Conservation (phyloP, 768 basidiomycete genomes). For the Holtermannia corniformis region DNA sequence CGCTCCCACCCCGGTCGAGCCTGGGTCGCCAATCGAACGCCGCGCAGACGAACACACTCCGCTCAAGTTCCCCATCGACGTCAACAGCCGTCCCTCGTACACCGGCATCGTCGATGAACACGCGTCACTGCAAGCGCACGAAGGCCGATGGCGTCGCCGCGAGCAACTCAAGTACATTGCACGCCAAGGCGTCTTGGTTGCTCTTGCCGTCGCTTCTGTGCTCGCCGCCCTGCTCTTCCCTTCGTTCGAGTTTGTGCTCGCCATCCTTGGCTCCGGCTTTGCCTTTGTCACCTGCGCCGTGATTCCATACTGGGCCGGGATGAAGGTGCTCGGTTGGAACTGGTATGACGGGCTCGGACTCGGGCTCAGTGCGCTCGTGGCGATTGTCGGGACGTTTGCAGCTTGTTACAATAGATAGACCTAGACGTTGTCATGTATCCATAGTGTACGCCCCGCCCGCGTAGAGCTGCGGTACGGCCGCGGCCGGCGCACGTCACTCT, state of each 20-base stretch:
- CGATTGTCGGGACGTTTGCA: constrained; percentile 11
- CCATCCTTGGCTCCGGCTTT: constrained; percentile 26
- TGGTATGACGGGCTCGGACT: constrained; percentile 6
- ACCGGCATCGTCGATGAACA: neutral
- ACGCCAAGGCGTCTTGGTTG: constrained; percentile 19
- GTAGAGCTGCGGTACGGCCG: no score
- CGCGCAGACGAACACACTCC: constrained; percentile 2
- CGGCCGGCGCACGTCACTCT: no score
- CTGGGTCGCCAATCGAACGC: constrained; percentile 6
- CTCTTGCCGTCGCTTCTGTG: constrained; percentile 16
- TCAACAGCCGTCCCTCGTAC: neutral
- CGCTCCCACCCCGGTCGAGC: constrained; percentile 15
- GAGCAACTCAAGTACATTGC: constrained; percentile 21
- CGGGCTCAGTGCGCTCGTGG: constrained; percentile 5
- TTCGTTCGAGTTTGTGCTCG: constrained; percentile 24
- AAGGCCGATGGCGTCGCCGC: constrained; percentile 15
- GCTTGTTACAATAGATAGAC: constrained; percentile 3
- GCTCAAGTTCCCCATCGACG: constrained; percentile 2
- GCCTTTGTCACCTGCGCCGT: constrained; percentile 19
- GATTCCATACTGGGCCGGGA: constrained; percentile 24
- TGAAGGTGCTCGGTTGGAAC: constrained; percentile 22
- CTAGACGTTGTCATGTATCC: neutral
- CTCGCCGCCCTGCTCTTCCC: constrained; percentile 27
- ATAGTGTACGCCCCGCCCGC: no score
- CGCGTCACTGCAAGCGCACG: constrained; percentile 1